These are phyloP conservation scores for Suillus clintonianus DNA, from an alignment of 768 basidiomycete genomes.

Conservation along the genomic window DNA sequence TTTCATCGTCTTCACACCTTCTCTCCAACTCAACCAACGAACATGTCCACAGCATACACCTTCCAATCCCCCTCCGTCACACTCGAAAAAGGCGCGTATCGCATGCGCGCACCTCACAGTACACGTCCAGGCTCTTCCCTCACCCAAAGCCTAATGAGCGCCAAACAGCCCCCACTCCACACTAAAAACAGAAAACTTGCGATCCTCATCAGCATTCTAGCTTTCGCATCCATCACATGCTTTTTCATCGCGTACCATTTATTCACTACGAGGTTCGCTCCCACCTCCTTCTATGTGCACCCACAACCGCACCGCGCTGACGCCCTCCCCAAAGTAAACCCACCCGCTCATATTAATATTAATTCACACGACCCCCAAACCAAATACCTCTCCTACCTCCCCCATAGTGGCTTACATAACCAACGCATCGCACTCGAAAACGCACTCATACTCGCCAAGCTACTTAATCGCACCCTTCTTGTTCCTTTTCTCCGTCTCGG, in stretches of 20 bases:
- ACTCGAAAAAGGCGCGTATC: conserved; percentile 65
- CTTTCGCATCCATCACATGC: conserved; percentile 49
- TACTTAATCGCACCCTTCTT: conserved; percentile 77
- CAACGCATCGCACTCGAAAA: conserved; percentile 88
- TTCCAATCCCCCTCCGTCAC: conserved; percentile 62
- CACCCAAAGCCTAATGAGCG: conserved; percentile 15
- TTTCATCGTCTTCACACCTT: too few relatives aligned
- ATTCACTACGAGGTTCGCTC: conserved; percentile 55
- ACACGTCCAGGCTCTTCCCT: conserved; percentile 21
- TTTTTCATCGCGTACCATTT: conserved; percentile 67
- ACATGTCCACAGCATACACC: conserved; percentile 16
- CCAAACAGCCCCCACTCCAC: conserved; percentile 3
- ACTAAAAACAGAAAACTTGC: conserved; percentile 37
- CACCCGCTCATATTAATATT: neutral
- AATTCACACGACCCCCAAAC: conserved; percentile 25
- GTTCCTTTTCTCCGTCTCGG: conserved; percentile 77
- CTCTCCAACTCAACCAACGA: neutral
- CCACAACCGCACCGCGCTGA: conserved; percentile 26
- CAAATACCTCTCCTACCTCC: conserved; percentile 71
- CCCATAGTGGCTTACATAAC: conserved; percentile 85
- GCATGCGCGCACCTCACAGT: conserved; percentile 50
- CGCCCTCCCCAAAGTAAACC: conserved; percentile 30
- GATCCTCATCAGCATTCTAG: conserved; percentile 48
- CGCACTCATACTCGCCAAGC: conserved; percentile 67
- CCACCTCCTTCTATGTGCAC: conserved; percentile 9